Conservation (phyloP, 768 basidiomycete genomes). For the Leccinum rimulosum region DNA sequence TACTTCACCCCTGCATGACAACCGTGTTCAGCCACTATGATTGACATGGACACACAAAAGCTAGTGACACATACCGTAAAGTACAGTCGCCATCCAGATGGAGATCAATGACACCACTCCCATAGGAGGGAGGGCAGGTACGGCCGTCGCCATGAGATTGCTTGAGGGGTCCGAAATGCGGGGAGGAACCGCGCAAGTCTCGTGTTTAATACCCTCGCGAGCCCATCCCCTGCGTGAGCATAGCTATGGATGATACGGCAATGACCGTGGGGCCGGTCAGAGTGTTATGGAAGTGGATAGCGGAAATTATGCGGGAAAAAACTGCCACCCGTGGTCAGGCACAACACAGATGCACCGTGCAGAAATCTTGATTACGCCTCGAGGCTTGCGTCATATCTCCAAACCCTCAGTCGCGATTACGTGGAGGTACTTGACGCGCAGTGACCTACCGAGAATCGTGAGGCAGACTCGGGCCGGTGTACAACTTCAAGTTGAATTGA, state of each 20-base stretch:
- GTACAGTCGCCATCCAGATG: conserved; percentile 18
- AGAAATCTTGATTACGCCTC: neutral
- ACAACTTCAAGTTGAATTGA: neutral
- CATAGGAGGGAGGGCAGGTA: conserved; percentile 6
- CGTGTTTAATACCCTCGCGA: conserved; percentile 2
- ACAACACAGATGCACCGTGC: neutral
- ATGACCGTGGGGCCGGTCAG: neutral
- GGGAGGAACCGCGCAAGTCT: neutral
- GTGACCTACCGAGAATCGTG: neutral
- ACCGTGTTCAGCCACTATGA: neutral
- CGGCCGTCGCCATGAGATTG: conserved; percentile 3
- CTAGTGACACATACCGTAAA: conserved; percentile 13
- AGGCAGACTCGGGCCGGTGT: neutral
- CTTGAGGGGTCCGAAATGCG: neutral
- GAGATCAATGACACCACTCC: conserved; percentile 13
- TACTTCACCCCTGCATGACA: conserved; percentile 9
- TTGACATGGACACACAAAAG: neutral
- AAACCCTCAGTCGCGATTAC: neutral
- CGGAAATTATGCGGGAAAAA: conserved; percentile 1
- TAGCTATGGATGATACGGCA: neutral
- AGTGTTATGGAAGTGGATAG: neutral
- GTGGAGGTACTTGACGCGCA: neutral
- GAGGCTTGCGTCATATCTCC: neutral
- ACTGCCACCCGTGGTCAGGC: conserved; percentile 1
- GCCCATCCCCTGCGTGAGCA: neutral